Conservation (phyloP, 2,329 filamentous ascomycete genomes). For the Nemania abortiva region DNA sequence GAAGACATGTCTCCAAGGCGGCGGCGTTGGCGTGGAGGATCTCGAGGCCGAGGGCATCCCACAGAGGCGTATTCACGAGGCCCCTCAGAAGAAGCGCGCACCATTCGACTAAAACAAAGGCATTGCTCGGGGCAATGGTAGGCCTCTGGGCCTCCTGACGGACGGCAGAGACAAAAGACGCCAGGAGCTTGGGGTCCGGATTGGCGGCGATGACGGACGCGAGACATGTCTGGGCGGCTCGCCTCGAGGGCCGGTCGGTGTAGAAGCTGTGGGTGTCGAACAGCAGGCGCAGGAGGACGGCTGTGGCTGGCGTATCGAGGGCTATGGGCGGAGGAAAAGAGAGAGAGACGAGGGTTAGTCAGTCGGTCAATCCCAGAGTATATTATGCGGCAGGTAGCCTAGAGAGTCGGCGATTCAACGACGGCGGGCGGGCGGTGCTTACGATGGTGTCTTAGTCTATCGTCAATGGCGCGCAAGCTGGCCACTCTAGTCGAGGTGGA, state of each 20-base stretch:
- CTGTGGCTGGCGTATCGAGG: constrained; percentile 62
- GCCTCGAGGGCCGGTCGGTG: constrained; percentile 84
- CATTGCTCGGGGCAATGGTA: constrained; percentile 81
- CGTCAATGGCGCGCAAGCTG: constrained; percentile 67
- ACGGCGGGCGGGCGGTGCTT: constrained; percentile 44
- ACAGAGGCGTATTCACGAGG: constrained; percentile 70
- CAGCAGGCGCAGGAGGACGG: constrained; percentile 75
- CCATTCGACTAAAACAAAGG: constrained; percentile 94
- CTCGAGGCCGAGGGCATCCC: constrained; percentile 73
- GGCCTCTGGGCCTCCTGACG: constrained; percentile 80
- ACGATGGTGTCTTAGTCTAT: constrained; percentile 68
- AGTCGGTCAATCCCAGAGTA: neutral
- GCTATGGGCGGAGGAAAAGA: constrained; percentile 51
- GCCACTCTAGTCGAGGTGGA: constrained; percentile 69
- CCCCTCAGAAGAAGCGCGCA: constrained; percentile 82
- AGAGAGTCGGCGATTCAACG: neutral
- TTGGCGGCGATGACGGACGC: constrained; percentile 71
- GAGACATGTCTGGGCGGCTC: constrained; percentile 85
- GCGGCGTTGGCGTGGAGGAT: constrained; percentile 77
- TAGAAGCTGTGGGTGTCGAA: constrained; percentile 92
- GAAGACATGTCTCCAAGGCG: constrained; percentile 81
- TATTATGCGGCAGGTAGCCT: too few relatives aligned
- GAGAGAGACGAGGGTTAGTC: constrained; percentile 17
- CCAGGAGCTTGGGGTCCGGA: constrained; percentile 69
- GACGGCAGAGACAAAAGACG: constrained; percentile 74